phyloP scores from a whole-genome alignment of 2,329 filamentous ascomycete species.

The Achaetomium macrosporum region DNA sequence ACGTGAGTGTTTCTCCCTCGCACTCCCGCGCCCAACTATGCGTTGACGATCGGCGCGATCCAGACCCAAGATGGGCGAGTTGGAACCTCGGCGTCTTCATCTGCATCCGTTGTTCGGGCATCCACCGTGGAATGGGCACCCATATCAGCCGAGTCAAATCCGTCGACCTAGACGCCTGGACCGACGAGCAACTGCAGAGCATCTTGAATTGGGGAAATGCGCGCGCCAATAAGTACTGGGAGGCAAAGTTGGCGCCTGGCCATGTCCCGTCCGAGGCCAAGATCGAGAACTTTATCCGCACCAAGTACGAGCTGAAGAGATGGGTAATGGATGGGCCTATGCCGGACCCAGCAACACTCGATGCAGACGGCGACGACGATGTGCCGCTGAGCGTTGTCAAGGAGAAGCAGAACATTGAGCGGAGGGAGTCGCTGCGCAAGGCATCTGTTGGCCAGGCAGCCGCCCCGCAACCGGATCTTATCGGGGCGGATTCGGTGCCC shows the following conservation, averaged over 20 bases:
- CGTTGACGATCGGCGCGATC: constrained; percentile 4
- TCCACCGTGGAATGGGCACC: constrained; percentile 97
- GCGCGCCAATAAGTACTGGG: constrained; percentile 98
- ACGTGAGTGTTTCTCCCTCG: constrained; percentile 46
- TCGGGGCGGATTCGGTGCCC: constrained; percentile 63
- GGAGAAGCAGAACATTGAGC: constrained; percentile 59
- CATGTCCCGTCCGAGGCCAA: constrained; percentile 94
- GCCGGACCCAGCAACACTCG: constrained; percentile 84
- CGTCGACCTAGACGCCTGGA: constrained; percentile 97
- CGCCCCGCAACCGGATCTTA: constrained; percentile 64
- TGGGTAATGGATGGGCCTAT: constrained; percentile 99
- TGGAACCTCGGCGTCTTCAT: constrained; percentile 98
- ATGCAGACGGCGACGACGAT: constrained; percentile 81
- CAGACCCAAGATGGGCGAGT: constrained; percentile 96
- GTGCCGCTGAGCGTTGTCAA: constrained; percentile 58
- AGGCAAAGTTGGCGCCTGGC: constrained; percentile 82
- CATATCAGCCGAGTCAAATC: constrained; percentile 98
- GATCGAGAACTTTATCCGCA: constrained; percentile 99
- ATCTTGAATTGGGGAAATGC: constrained; percentile 94
- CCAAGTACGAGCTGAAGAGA: constrained; percentile 97
- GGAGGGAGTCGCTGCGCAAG: constrained; percentile 57
- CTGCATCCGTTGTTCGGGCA: constrained; percentile 97
- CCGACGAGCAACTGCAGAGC: constrained; percentile 93
- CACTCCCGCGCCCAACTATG: background rate
- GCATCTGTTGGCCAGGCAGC: constrained; percentile 42